Evolutionary conservation across 2,329 filamentous ascomycete species (phyloP), one percentile per base, ranked within the genome.

Genomic region (Scopulariopsis brevicaulis): DNA sequence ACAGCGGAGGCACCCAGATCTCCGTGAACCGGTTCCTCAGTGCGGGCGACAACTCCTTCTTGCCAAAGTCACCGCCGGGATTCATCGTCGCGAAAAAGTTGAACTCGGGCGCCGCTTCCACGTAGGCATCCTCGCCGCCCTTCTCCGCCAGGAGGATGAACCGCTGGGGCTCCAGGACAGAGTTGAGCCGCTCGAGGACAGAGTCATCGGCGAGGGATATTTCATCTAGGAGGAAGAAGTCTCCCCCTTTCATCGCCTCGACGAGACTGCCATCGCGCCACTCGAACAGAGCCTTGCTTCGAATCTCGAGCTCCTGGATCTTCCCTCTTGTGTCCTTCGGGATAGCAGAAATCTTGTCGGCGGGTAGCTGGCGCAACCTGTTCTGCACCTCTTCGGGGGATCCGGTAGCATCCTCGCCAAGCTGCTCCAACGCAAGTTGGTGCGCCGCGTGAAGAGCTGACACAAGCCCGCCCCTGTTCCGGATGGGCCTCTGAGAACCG

Each of bases 1-100:
- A 91, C 59, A 97, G 75, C 1, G 92, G 82, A 1, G 94, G 91
- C 0, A 97, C 94, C 94, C 94, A 99, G 10, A 99, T 96, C 71
- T 99, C 94, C 0, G 94, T 99, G 69, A 99, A 96, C 60, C 94
- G 89, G 69, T 99, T 99, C 53, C 94, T 83, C 60, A 99, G 75
- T 15, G 94, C 95, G 3, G 94, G 94, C 1, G 94, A 99, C 14
- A 99, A 80, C 70, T 99, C 94, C 64, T 93, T 90, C 74, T 99
- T 99, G 63, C 94, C 94, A 69, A 97, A 99, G 68, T 99, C 94
- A 53, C 95, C 94, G 55, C 95, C 95, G 10, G 94, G 94, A 64
- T 99, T 99, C 94, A 99, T 99, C 0, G 94, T 99, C 3, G 94
- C 93, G 60, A 99, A 83, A 71, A 99, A 96, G 66, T 99, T 92